Evolutionary conservation across 116 monocot genomes (phyloP).

Genomic region (Papilionanthe hybrid): DNA sequence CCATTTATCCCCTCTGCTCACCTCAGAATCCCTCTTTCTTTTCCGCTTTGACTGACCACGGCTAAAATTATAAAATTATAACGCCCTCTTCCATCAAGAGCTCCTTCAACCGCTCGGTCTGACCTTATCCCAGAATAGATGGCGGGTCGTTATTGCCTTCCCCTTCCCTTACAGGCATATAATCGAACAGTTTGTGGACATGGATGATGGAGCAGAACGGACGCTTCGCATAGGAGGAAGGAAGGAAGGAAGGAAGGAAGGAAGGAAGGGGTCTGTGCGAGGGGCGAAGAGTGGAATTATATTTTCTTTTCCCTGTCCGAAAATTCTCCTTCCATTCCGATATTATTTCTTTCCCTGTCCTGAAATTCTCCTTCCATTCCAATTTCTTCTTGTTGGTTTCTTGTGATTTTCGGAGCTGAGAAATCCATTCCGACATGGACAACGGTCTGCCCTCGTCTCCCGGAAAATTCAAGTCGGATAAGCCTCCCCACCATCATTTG

Average conservation of each 20-base stretch:
- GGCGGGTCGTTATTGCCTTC: background rate
- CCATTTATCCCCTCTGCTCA: no score
- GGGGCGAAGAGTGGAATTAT: background rate
- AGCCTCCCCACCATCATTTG: conserved; percentile 15
- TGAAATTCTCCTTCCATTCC: no score
- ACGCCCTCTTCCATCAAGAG: no score
- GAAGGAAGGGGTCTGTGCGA: background rate
- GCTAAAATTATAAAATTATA: no score
- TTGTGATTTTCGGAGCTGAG: background rate
- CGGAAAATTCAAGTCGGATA: conserved; percentile 33
- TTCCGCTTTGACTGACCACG: no score
- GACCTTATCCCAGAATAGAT: background rate
- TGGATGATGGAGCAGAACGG: background rate
- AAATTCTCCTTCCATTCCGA: no score
- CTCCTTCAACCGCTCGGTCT: background rate
- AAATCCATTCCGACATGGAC: background rate
- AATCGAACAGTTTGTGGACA: background rate
- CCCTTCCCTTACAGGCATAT: background rate
- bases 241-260: background rate
- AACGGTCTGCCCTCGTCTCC: conserved; percentile 16
- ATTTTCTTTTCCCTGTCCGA: background rate
- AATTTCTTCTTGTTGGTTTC: background rate
- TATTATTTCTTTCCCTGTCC: no score
- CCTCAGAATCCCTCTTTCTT: no score
- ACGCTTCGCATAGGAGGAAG: background rate